phyloP scores from a whole-genome alignment of 2,329 filamentous ascomycete species.

The Aspergillus quadrilineatus region DNA sequence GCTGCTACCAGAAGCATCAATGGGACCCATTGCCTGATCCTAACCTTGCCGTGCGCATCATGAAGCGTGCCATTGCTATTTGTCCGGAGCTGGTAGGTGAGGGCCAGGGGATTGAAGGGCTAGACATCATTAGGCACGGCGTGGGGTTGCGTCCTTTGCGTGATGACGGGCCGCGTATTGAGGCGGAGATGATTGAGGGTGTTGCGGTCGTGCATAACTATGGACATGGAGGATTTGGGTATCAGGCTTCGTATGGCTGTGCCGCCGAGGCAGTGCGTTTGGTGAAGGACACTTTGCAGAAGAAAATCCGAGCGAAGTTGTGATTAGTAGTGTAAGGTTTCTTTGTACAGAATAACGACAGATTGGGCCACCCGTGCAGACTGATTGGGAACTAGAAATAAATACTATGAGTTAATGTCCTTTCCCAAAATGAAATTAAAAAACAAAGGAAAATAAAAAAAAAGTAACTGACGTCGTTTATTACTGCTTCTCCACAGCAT shows the following conservation, averaged over 20 bases:
- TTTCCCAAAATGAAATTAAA: no score
- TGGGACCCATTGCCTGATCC: conserved; percentile 80
- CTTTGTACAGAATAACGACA: background rate
- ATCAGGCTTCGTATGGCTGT: conserved; percentile 66
- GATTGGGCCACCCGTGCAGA: background rate
- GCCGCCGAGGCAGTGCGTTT: conserved; percentile 65
- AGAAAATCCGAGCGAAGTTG: conserved; percentile 34
- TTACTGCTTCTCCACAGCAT: background rate
- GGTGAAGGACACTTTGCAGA: conserved; percentile 55
- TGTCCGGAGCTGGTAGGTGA: conserved; percentile 52
- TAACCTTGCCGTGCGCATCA: conserved; percentile 77
- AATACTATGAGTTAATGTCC: no score
- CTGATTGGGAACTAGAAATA: no score
- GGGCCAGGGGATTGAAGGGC: conserved; percentile 62
- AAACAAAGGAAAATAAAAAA: background rate
- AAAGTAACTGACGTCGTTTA: background rate
- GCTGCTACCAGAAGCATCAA: conserved; percentile 74
- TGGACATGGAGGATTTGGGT: conserved; percentile 59
- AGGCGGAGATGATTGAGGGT: conserved; percentile 66
- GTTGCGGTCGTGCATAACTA: conserved; percentile 53
- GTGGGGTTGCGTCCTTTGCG: conserved; percentile 78
- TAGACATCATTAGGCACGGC: conserved; percentile 76
- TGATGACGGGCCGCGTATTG: conserved; percentile 70
- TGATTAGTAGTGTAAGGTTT: conserved; percentile 11
- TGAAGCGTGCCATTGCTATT: conserved; percentile 60